Conservation (phyloP, 352 stramenopile species). For the Globisporangium paroecandrum region DNA sequence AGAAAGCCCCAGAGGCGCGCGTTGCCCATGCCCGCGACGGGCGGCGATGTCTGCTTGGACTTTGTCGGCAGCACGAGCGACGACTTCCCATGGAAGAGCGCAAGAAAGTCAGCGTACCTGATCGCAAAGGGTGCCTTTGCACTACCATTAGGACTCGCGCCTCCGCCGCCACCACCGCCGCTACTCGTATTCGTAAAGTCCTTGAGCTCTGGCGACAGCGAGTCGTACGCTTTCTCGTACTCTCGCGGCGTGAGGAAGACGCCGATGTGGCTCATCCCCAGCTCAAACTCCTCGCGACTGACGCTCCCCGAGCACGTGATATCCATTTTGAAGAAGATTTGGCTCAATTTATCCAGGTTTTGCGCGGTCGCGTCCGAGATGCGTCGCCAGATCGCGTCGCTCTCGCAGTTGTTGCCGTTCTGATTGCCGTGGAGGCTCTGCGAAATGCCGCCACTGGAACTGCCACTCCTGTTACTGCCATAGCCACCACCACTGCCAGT, state of each 20-base stretch:
- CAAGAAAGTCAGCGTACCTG: conserved; percentile 63
- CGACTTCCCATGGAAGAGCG: conserved; percentile 34
- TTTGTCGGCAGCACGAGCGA: conserved; percentile 31
- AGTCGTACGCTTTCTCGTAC: conserved; percentile 63
- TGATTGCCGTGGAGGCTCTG: conserved; percentile 7
- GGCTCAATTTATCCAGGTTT: conserved; percentile 59
- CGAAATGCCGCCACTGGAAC: conserved; percentile 7
- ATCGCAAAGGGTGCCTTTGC: conserved; percentile 29
- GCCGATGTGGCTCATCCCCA: conserved; percentile 66
- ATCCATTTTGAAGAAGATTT: conserved; percentile 82
- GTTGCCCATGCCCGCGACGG: conserved; percentile 40
- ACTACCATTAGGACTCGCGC: not conserved
- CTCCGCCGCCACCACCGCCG: no score
- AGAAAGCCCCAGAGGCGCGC: conserved; percentile 64
- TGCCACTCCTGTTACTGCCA: not conserved
- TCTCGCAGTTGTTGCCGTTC: conserved; percentile 24
- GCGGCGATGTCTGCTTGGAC: conserved; percentile 41
- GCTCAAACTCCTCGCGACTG: conserved; percentile 63
- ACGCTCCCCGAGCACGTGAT: conserved; percentile 63
- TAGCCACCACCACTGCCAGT: not conserved
- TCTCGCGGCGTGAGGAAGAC: conserved; percentile 65
- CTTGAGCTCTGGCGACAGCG: conserved; percentile 39
- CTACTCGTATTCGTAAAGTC: no score
- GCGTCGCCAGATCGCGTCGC: conserved; percentile 52
- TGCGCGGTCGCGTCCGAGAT: conserved; percentile 44